These are phyloP conservation scores for Hyaloscypha bicolor DNA, from an alignment of 495 filamentous ascomycete genomes.

Conservation along the genomic window DNA sequence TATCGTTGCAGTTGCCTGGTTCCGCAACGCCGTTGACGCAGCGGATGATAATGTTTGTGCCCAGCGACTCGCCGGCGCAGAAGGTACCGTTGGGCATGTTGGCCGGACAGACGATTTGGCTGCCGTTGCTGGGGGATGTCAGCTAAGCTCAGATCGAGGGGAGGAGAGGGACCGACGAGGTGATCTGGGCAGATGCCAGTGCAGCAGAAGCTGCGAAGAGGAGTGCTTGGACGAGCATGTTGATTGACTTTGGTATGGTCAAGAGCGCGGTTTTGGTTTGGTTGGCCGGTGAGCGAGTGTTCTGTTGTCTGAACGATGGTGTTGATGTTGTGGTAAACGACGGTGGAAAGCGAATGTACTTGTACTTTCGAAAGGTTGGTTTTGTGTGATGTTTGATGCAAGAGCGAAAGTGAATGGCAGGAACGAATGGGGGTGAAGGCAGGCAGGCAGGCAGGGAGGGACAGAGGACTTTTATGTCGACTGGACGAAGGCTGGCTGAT, in stretches of 20 bases:
- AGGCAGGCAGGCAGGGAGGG: too few relatives aligned
- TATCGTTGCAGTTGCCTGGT: conserved; percentile 36
- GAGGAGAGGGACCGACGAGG: conserved; percentile 13
- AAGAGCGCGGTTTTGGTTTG: neutral
- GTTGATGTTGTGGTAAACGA: neutral
- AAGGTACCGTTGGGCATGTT: conserved; percentile 26
- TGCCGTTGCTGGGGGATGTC: conserved; percentile 20
- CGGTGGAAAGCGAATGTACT: neutral
- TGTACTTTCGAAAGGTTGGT: neutral
- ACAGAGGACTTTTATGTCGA: neutral
- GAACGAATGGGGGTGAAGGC: neutral
- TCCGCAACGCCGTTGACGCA: conserved; percentile 30
- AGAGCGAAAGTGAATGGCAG: neutral
- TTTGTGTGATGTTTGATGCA: neutral
- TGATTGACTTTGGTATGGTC: conserved; percentile 12
- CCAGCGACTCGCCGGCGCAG: conserved; percentile 25
- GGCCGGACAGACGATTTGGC: conserved; percentile 28
- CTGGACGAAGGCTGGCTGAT: neutral
- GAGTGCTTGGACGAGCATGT: conserved; percentile 37
- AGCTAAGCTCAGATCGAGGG: conserved; percentile 9
- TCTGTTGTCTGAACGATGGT: neutral
- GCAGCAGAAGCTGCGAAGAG: conserved; percentile 33
- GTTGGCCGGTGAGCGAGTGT: neutral
- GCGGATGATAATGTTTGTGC: conserved; percentile 36
- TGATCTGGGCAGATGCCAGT: conserved; percentile 24